Base-by-base conservation (phyloP, 176 grass and related monocot genomes). In the Pontederia crassipes region DNA sequence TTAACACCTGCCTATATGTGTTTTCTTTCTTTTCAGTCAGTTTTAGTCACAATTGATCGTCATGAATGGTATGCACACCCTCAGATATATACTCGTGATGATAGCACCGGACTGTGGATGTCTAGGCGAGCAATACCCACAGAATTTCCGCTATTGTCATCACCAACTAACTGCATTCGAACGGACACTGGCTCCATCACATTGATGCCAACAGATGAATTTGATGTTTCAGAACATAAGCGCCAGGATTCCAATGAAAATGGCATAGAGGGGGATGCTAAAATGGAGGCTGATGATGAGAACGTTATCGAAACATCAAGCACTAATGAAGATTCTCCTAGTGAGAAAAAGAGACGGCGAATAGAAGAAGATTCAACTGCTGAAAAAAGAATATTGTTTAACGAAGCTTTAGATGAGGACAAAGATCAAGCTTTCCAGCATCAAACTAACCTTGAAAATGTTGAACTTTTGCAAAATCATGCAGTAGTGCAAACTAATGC, bases 51-150 rank as follows among this genome's bases (percentile, higher is more conserved):
- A 67, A 79, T 92, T 62, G 82, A 98, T 82, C 81, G 75, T 59
- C 81, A 98, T 18, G 93, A 88, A 74, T 98, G 93, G 93, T 98
- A 98, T 55, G 93, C 87, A 0, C 64, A 84, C 62, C 87, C 93
- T 52, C 79, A 85, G 72, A 75, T 98, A 73, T 89, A 92, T 78
- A 88, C 82, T 48, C 76, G 93, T 70, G 82, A 89, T 54, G 84
- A 87, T 55, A 59, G 80, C 74, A 85, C 84, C 48, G 93, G 93
- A 12, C 68, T 98, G 32, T 98, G 93, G 93, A 88, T 63, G 10
- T 69, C 81, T 75, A 89, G 83, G 63, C 72, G 75, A 74, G 93
- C 84, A 68, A 74, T 89, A 28, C 49, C 72, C 17, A 61, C 45
- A 0, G 83, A 83, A 45, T 89, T 79, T 66, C 50, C 82, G 58